phyloP scores from a whole-genome alignment of 2,329 filamentous ascomycete genomes.

The Colletotrichum nymphaeae region DNA sequence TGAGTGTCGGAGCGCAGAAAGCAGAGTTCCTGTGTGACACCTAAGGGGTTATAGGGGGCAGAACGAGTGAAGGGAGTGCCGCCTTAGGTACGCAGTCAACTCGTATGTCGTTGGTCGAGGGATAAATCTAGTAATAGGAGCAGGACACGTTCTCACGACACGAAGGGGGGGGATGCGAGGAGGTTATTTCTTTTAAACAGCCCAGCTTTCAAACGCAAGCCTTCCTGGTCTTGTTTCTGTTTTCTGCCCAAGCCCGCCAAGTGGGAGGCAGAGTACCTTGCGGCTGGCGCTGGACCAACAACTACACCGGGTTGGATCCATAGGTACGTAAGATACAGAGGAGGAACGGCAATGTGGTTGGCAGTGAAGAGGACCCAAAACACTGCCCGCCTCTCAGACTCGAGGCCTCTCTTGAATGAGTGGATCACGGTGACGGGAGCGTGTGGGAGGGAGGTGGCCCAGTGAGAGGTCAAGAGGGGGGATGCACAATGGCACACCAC shows the following conservation, averaged over 20 bases:
- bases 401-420: neutral
- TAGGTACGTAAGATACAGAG: no score
- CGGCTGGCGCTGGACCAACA: neutral
- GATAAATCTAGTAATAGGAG: conserved; percentile 22
- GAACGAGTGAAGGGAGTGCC: conserved; percentile 30
- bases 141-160: conserved; percentile 9
- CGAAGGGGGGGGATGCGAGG: conserved; percentile 14
- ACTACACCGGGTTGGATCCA: neutral
- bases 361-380: neutral
- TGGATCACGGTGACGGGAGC: conserved; percentile 5
- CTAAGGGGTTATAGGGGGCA: conserved; percentile 2
- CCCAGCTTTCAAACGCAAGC: conserved; percentile 23
- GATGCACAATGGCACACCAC: conserved; percentile 14
- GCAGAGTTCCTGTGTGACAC: neutral
- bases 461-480: neutral
- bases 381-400: conserved; percentile 11
- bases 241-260: conserved; percentile 28
- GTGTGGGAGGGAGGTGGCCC: conserved; percentile 1
- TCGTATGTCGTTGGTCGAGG: conserved; percentile 14
- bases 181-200: conserved; percentile 30
- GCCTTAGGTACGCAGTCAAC: neutral
- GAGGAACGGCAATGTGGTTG: neutral
- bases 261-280: conserved; percentile 16
- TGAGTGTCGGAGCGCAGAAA: conserved; percentile 17
- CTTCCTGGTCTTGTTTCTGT: conserved; percentile 27